Percentiles rank a stretch among this genome's conserved stretches.
Conservation (phyloP, 176 grass and related monocot genomes). For the Oropetium thomaeum region DNA sequence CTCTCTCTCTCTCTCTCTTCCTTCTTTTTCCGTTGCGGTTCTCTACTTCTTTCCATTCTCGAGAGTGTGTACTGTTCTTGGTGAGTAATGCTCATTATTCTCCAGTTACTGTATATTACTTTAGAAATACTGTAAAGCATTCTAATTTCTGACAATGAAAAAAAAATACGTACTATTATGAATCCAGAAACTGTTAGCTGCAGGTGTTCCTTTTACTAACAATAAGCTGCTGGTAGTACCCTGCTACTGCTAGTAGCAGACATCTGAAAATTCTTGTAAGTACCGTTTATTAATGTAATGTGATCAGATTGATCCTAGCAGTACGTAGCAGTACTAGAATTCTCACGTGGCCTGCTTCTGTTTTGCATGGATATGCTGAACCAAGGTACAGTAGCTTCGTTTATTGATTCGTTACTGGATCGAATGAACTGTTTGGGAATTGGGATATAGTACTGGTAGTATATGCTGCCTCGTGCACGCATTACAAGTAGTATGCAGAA, state of each 20-base stretch:
- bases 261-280: background rate
- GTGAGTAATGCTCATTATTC: too few relatives aligned
- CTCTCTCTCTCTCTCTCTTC: too few relatives aligned
- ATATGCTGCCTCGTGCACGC: background rate
- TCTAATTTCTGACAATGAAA: too few relatives aligned
- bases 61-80: too few relatives aligned
- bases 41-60: background rate
- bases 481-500: background rate
- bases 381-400: background rate
- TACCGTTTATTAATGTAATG: background rate
- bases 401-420: background rate
- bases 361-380: background rate
- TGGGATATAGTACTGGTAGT: background rate
- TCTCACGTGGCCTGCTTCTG: background rate
- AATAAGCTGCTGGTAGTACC: too few relatives aligned
- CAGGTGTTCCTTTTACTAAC: background rate
- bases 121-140: too few relatives aligned
- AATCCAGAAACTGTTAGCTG: too few relatives aligned
- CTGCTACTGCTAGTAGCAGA: too few relatives aligned
- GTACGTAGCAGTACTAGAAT: too few relatives aligned
- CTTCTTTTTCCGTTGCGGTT: background rate
- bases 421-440: too few relatives aligned
- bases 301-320: background rate
- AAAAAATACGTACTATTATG: too few relatives aligned
- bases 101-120: too few relatives aligned